Evolutionary conservation across 2,329 filamentous ascomycete genomes (phyloP), one percentile per base, ranked within the genome.

Genomic region (Fusarium abutilonis): DNA sequence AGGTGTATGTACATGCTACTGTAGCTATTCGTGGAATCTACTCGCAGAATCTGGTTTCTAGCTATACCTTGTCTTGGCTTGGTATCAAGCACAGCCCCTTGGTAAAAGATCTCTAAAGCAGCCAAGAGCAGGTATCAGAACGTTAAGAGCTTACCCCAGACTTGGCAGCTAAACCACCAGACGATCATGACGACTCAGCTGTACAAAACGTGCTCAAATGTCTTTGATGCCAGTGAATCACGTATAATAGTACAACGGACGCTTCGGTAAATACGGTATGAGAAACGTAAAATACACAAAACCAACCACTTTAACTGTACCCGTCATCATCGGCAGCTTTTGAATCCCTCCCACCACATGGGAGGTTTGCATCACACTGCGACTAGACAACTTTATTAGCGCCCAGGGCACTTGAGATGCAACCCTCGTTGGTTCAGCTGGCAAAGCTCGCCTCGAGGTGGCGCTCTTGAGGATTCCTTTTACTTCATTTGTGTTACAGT

Each of bases 141-240:
- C 29, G 8, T 26, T 42, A 9, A 45, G 3, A 62, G 15, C 38
- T 42, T 40, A 53, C 60, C 51, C 50, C 43, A 66, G 49, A 50
- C 44, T 14, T 26, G 23, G 23, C 17, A 31, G 39, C 34, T 32
- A 34, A 39, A 44, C 34, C 46, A 49, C 51, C 55, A 54, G 58
- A 48, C 47, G 64, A 68, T 69, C 68, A 57, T 64, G 52, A 66
- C 67, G 54, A 62, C 64, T 62, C 60, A 60, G 53, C 44, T 31
- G 39, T 36, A 50, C 31, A 40, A 43, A 50, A 58, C 42, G 28
- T 44, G 38, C 46, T 46, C 45, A 43, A 38, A 43, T 44, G 26
- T 26, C 39, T 42, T 63, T 40, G 42, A 34, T 63, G 42, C 46
- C 56, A 62, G 56, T 51, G 23, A 47, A 48, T 56, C 47, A 36